These are phyloP conservation scores for Luffa aegyptiaca DNA, from an alignment of 306 rosid species.

Conservation along the genomic window DNA sequence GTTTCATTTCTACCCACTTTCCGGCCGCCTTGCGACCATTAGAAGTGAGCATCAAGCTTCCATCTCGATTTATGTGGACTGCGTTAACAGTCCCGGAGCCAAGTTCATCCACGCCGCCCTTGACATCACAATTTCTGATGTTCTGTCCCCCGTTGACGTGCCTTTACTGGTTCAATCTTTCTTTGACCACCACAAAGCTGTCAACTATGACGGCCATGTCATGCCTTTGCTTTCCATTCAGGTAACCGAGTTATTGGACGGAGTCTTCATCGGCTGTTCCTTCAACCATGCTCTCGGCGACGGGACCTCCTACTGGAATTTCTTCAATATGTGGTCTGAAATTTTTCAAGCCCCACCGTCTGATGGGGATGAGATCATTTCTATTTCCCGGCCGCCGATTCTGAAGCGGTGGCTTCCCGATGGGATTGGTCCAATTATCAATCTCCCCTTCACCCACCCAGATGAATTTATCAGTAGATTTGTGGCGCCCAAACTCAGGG, in stretches of 20 bases:
- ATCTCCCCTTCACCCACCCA: slow-evolving; percentile 35
- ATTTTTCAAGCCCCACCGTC: slow-evolving; percentile 28
- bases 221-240: slow-evolving; percentile 38
- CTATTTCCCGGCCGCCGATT: slow-evolving; percentile 24
- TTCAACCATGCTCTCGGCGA: slow-evolving; percentile 40
- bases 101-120: slow-evolving; percentile 37
- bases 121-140: slow-evolving; percentile 24
- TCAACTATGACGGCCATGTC: slow-evolving; percentile 52
- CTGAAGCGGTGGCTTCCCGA: slow-evolving; percentile 41
- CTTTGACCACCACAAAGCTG: slow-evolving; percentile 40
- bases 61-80: slow-evolving; percentile 29
- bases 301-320: slow-evolving; percentile 39
- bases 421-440: slow-evolving; percentile 21
- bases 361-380: no score
- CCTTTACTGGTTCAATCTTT: slow-evolving; percentile 38
- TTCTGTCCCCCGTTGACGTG: slow-evolving; percentile 39
- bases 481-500: slow-evolving; percentile 31
- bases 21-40: slow-evolving; percentile 36
- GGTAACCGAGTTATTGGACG: slow-evolving; percentile 44
- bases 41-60: slow-evolving; percentile 20
- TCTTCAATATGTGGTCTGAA: slow-evolving; percentile 47
- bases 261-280: slow-evolving; percentile 39
- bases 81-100: slow-evolving; percentile 27
- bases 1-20: slow-evolving; percentile 50
- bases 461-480: slow-evolving; percentile 33